A percentile compares a stretch with the other conserved stretches of the same genome.
These are phyloP conservation scores for Stipa capillata DNA, from an alignment of 176 grass and related monocot species.

Conservation along the genomic window DNA sequence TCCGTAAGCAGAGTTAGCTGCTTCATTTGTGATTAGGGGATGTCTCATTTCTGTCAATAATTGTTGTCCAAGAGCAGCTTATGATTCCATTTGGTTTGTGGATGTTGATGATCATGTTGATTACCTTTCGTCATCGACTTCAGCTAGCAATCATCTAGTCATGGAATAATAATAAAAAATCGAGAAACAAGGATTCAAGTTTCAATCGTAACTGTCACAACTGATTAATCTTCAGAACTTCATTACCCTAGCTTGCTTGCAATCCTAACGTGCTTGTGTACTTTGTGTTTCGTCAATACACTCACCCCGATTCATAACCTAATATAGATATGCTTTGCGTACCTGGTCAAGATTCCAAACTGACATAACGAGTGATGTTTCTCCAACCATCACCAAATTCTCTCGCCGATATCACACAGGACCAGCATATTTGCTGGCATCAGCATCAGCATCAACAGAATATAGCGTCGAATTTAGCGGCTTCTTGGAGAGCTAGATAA, in stretches of 20 bases:
- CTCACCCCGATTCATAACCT: too few relatives aligned
- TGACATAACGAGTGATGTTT: not conserved
- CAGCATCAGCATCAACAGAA: not conserved
- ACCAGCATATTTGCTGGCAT: not conserved
- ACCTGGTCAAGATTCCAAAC: not conserved
- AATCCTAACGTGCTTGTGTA: not conserved
- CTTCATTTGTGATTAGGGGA: constrained; percentile 3
- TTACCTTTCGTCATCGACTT: not conserved
- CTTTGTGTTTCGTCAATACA: not conserved
- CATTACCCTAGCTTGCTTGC: not conserved
- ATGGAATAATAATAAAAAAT: too few relatives aligned
- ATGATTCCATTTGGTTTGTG: not conserved
- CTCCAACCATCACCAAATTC: not conserved
- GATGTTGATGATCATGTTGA: not conserved
- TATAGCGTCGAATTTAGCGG: not conserved
- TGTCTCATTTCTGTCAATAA: constrained; percentile 7
- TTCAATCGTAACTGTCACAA: too few relatives aligned
- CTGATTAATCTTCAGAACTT: not conserved
- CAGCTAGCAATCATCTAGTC: not conserved
- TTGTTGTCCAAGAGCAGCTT: not conserved
- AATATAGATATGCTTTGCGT: too few relatives aligned
- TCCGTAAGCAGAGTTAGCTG: not conserved
- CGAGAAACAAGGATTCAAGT: too few relatives aligned
- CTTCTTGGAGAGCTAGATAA: not conserved
- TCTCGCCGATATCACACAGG: not conserved